These are phyloP conservation scores for Excoecaria cochinchinensis DNA, from an alignment of 345 rosid genomes.

Conservation along the genomic window DNA sequence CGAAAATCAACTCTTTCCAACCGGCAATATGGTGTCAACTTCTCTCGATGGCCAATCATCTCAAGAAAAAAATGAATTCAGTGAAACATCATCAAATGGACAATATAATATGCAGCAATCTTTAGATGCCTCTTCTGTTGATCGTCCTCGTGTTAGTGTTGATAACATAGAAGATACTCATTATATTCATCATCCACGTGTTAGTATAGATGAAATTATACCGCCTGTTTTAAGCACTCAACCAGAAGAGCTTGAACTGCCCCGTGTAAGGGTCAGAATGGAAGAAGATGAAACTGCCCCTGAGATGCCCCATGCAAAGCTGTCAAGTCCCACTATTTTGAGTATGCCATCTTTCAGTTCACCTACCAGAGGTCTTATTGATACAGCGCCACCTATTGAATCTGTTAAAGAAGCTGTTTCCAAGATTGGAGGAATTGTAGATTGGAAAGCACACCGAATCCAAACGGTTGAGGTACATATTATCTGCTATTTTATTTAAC, in stretches of 20 bases:
- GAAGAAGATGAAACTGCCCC: neutral
- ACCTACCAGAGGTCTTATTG: constrained; percentile 52
- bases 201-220: constrained; percentile 15
- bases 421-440: constrained; percentile 92
- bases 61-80: neutral
- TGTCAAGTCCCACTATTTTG: constrained; percentile 21
- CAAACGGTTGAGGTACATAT: constrained; percentile 69
- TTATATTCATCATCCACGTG: constrained; percentile 14
- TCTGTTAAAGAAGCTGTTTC: constrained; percentile 96
- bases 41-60: constrained; percentile 14
- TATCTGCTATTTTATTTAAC: constrained; percentile 3
- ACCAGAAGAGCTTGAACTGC: constrained; percentile 33
- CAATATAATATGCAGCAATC: constrained; percentile 15
- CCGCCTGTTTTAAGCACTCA: constrained; percentile 14
- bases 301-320: constrained; percentile 17
- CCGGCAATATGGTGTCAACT: constrained; percentile 19
- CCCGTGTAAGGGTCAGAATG: constrained; percentile 25
- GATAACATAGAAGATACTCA: constrained; percentile 12
- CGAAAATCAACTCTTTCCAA: constrained; percentile 17
- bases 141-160: constrained; percentile 10
- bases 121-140: constrained; percentile 21
- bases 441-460: constrained; percentile 91
- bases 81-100: constrained; percentile 4
- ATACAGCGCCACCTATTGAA: constrained; percentile 85
- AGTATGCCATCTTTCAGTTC: constrained; percentile 21